phyloP scores from a whole-genome alignment of 73 alveolate species.

The Blepharisma stoltei region DNA sequence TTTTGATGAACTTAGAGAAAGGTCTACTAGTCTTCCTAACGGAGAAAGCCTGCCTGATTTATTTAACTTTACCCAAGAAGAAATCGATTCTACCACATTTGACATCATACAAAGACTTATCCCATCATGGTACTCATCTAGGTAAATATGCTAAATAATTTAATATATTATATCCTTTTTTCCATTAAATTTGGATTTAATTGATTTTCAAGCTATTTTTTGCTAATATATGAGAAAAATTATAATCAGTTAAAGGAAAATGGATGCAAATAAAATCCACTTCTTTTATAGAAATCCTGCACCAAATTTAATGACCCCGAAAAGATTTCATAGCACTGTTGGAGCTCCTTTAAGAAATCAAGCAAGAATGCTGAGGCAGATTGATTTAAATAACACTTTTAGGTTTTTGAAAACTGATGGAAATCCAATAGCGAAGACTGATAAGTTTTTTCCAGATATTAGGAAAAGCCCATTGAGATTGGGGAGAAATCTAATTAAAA shows the following conservation, averaged over 20 bases:
- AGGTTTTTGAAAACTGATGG: not conserved
- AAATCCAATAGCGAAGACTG: not conserved
- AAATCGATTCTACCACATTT: too few relatives aligned
- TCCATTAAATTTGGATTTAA: too few relatives aligned
- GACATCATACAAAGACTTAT: not conserved
- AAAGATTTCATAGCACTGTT: not conserved
- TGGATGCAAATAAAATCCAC: not conserved
- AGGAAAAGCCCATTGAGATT: not conserved
- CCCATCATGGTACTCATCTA: not conserved
- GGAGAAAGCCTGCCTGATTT: constrained; percentile 46
- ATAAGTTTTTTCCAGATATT: not conserved
- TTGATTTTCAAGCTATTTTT: too few relatives aligned
- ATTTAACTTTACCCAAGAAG: constrained; percentile 30
- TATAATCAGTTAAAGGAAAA: not conserved
- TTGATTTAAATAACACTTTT: not conserved
- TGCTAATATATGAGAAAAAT: too few relatives aligned
- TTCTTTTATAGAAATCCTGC: not conserved
- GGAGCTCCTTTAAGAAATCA: not conserved
- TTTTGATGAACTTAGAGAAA: constrained; percentile 81
- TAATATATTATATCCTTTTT: too few relatives aligned
- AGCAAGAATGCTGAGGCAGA: not conserved
- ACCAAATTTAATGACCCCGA: not conserved
- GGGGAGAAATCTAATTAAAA: not conserved
- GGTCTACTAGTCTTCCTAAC: constrained; percentile 57
- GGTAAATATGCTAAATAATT: too few relatives aligned